These are phyloP conservation scores for Ogataea methylovora DNA, from an alignment of 805 yeast species.

Conservation along the genomic window DNA sequence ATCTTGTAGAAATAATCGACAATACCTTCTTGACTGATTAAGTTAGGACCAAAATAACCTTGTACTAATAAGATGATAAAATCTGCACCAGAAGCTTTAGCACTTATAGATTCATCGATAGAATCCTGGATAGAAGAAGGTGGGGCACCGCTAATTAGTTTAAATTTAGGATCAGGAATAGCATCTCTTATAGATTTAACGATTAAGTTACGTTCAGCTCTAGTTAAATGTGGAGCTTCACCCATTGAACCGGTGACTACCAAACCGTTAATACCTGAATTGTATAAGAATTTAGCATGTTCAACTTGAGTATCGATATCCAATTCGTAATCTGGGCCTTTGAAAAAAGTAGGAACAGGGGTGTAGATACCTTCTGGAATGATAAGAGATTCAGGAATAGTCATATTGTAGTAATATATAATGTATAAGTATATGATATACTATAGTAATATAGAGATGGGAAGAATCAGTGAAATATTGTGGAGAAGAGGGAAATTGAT, in stretches of 20 bases:
- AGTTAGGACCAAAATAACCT: constrained; percentile 35
- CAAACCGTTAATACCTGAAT: constrained; percentile 36
- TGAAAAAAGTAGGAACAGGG: constrained; percentile 46
- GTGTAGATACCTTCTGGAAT: constrained; percentile 34
- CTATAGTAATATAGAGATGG: too few species aligned
- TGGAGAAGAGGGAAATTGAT: too few species aligned
- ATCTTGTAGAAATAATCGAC: constrained; percentile 32
- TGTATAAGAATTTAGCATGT: constrained; percentile 34
- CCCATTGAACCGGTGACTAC: constrained; percentile 46
- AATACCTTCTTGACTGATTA: constrained; percentile 35
- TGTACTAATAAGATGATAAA: constrained; percentile 34
- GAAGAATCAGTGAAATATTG: too few species aligned
- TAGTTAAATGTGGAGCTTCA: constrained; percentile 40
- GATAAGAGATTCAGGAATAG: too few species aligned
- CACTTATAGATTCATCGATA: constrained; percentile 25
- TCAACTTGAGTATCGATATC: constrained; percentile 36
- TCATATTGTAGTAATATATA: too few species aligned
- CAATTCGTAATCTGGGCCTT: constrained; percentile 24
- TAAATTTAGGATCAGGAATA: constrained; percentile 25
- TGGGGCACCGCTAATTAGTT: constrained; percentile 39
- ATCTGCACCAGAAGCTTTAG: constrained; percentile 27
- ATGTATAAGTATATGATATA: too few species aligned
- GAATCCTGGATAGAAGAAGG: constrained; percentile 35
- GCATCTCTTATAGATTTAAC: constrained; percentile 25
- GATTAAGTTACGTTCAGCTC: constrained; percentile 30